Percentiles rank a stretch among this genome's conserved stretches.
phyloP scores from a whole-genome alignment of 2,329 filamentous ascomycete genomes.

The Truncatella angustata region DNA sequence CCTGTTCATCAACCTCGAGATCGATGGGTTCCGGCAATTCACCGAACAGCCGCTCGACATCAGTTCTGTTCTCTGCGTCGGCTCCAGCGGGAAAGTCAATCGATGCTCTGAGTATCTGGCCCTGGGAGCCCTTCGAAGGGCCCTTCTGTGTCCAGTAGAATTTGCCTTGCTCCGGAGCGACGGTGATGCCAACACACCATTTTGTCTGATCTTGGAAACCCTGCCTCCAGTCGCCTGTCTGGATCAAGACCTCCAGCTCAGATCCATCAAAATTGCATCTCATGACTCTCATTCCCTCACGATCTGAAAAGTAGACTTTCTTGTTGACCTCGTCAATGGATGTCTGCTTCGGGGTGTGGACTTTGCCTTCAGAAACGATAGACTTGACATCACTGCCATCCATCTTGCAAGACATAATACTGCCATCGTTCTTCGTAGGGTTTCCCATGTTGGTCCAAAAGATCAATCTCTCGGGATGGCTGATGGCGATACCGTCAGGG shows the following conservation, averaged over 20 bases:
- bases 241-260: conserved; percentile 37
- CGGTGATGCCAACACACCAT: conserved; percentile 4
- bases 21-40: conserved; percentile 5
- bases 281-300: conserved; percentile 41
- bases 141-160: conserved; percentile 9
- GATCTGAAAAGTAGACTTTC: conserved; percentile 42
- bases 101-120: conserved; percentile 4
- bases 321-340: conserved; percentile 23
- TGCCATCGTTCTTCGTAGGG: conserved; percentile 37
- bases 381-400: conserved; percentile 44
- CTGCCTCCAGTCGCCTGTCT: conserved; percentile 25
- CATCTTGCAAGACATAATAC: conserved; percentile 42
- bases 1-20: conserved; percentile 4
- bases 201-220: conserved; percentile 8
- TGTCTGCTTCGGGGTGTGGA: conserved; percentile 51
- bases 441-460: conserved; percentile 52
- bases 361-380: conserved; percentile 39
- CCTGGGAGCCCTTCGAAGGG: neutral
- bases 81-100: conserved; percentile 2
- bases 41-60: neutral
- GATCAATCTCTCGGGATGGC: conserved; percentile 29
- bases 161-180: neutral
- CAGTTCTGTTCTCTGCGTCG: neutral
- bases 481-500: conserved; percentile 45
- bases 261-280: conserved; percentile 39